A percentile compares a stretch with the other conserved stretches of the same genome.
Evolutionary conservation across 257 asterid species (phyloP).

Genomic region (Salvia hispanica): DNA sequence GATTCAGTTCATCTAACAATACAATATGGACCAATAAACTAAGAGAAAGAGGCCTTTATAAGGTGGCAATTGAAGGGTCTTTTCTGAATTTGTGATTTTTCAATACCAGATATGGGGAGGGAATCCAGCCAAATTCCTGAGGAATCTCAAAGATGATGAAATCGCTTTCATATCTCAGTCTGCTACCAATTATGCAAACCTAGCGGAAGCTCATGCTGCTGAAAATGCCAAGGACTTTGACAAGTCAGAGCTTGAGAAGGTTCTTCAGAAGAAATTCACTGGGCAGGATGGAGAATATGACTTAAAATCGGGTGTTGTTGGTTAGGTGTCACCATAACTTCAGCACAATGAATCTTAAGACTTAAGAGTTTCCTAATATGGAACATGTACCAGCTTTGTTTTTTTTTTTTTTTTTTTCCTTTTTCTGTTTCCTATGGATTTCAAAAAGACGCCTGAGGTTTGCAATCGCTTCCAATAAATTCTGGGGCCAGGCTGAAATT

Average conservation of each 20-base stretch:
- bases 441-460: slow-evolving; percentile 34
- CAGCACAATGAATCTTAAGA: slow-evolving; percentile 54
- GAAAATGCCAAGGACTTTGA: slow-evolving; percentile 84
- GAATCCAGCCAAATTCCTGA: slow-evolving; percentile 91
- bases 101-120: slow-evolving; percentile 90
- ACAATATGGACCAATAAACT: not conserved
- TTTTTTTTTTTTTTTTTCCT: not conserved
- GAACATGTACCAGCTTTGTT: slow-evolving; percentile 10
- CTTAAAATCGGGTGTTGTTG: slow-evolving; percentile 51
- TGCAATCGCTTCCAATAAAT: slow-evolving; percentile 45
- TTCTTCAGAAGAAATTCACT: slow-evolving; percentile 65
- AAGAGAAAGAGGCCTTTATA: slow-evolving; percentile 15
- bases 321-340: slow-evolving; percentile 56
- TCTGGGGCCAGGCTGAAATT: slow-evolving; percentile 42
- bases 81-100: slow-evolving; percentile 25
- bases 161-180: slow-evolving; percentile 81
- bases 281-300: slow-evolving; percentile 57
- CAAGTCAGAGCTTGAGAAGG: slow-evolving; percentile 78
- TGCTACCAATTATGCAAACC: slow-evolving; percentile 70
- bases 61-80: not conserved
- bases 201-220: slow-evolving; percentile 83
- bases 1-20: not conserved
- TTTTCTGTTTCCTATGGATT: slow-evolving; percentile 33
- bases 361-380: slow-evolving; percentile 51
- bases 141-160: slow-evolving; percentile 91